Percentiles rank a stretch among this genome's conserved stretches.
Conservation (phyloP, 805 yeast genomes). For the Wickerhamiella spandovensis region DNA sequence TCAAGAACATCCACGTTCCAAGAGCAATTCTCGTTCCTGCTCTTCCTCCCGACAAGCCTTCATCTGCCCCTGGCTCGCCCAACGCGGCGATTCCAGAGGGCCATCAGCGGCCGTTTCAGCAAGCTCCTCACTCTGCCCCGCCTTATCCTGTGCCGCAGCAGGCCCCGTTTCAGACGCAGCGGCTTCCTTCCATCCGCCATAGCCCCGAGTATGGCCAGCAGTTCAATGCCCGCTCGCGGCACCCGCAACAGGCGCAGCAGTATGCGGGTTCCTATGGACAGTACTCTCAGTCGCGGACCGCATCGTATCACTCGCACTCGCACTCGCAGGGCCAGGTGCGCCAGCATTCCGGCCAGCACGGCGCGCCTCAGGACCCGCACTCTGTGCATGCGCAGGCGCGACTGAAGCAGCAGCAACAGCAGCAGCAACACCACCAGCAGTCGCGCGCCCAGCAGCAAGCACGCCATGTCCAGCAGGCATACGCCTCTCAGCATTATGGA, state of each 20-base stretch:
- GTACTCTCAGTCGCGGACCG: neutral
- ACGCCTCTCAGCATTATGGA: neutral
- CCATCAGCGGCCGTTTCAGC: neutral
- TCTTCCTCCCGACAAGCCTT: neutral
- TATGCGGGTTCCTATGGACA: neutral
- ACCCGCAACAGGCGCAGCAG: neutral
- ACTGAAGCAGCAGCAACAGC: constrained; percentile 1
- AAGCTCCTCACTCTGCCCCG: neutral
- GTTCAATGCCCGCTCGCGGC: neutral
- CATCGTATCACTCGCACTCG: neutral
- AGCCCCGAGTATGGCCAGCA: neutral
- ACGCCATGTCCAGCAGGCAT: neutral
- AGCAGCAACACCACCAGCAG: neutral
- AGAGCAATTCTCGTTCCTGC: neutral
- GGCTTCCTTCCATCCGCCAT: neutral
- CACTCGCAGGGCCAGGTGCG: neutral
- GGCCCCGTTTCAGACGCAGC: neutral
- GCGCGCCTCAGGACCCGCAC: neutral
- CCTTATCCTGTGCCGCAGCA: neutral
- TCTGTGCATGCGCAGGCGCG: neutral
- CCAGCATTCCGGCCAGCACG: neutral
- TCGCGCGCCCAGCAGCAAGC: neutral
- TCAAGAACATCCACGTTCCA: neutral
- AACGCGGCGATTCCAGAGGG: neutral
- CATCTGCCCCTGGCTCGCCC: neutral